phyloP scores from a whole-genome alignment of 73 alveolate species.

The Paraurostyla sp. region DNA sequence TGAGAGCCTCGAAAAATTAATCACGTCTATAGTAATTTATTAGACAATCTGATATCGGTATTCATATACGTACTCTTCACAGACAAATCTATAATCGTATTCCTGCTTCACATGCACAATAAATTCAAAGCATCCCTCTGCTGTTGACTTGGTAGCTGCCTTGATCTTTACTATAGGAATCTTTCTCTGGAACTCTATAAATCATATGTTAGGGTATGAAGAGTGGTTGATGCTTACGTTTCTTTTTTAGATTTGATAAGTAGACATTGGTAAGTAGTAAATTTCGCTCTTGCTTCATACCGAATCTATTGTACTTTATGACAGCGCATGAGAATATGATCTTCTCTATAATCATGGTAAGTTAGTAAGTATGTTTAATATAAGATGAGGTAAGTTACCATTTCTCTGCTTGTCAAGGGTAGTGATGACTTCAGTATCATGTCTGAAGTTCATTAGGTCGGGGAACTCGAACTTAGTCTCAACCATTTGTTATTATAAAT shows the following conservation, averaged over 20 bases:
- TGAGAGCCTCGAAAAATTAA: slow-evolving; percentile 57
- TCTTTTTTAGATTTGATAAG: slow-evolving; percentile 44
- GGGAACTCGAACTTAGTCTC: slow-evolving; percentile 4
- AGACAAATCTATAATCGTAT: slow-evolving; percentile 66
- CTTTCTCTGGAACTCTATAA: slow-evolving; percentile 34
- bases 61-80: slow-evolving; percentile 47
- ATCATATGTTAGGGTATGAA: neutral
- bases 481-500: neutral
- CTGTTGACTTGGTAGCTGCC: slow-evolving; percentile 69
- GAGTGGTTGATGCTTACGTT: neutral
- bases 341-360: neutral
- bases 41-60: neutral
- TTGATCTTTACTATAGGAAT: slow-evolving; percentile 37
- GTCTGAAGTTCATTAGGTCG: slow-evolving; percentile 6
- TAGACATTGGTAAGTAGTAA: slow-evolving; percentile 46
- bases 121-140: slow-evolving; percentile 51
- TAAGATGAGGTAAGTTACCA: neutral
- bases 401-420: slow-evolving; percentile 43
- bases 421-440: slow-evolving; percentile 38
- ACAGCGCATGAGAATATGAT: slow-evolving; percentile 42
- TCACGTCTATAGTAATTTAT: slow-evolving; percentile 43
- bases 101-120: slow-evolving; percentile 68
- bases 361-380: neutral
- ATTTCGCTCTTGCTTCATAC: slow-evolving; percentile 53
- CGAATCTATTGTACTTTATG: slow-evolving; percentile 60